Evolutionary conservation across 208 protist species (phyloP).

Genomic region (Leishmania major): DNA sequence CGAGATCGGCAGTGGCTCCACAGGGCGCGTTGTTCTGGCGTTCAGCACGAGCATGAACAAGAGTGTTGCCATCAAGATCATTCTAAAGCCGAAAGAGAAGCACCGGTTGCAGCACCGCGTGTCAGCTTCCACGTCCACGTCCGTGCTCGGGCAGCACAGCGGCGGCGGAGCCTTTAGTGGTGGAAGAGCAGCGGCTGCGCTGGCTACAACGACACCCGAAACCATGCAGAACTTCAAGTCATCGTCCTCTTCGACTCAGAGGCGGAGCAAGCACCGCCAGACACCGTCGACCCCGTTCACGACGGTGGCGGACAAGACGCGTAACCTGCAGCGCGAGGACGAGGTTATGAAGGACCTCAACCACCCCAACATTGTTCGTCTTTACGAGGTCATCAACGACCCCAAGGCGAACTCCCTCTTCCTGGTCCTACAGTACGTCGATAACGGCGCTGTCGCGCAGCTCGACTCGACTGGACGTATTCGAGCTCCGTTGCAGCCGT

Average conservation of each 20-base stretch:
- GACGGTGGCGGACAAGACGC: conserved; percentile 32
- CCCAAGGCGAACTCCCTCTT: conserved; percentile 86
- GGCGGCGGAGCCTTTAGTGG: neutral
- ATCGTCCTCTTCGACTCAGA: neutral
- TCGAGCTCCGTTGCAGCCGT: conserved; percentile 45
- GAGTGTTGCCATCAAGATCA: conserved; percentile 79
- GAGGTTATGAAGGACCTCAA: conserved; percentile 96
- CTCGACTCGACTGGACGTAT: conserved; percentile 35
- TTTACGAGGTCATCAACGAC: conserved; percentile 97
- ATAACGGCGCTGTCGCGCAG: conserved; percentile 58
- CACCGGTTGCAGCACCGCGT: conserved; percentile 12
- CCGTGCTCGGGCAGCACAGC: neutral
- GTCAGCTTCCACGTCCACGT: conserved; percentile 2
- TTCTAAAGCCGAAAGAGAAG: conserved; percentile 57
- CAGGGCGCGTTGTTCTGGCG: conserved; percentile 66
- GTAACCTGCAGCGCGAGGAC: conserved; percentile 86
- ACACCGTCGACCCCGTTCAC: conserved; percentile 16
- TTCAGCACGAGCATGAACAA: conserved; percentile 47
- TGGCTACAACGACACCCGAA: neutral
- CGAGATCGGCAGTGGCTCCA: conserved; percentile 73
- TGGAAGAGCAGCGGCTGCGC: neutral
- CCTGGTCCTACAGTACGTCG: conserved; percentile 94
- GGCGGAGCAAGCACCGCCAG: neutral
- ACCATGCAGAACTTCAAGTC: neutral
- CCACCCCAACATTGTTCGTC: conserved; percentile 94